A percentile compares a stretch with the other conserved stretches of the same genome.
Evolutionary conservation across 1,139 yeast genomes (phyloP).

Genomic region (Hyphopichia fennica): DNA sequence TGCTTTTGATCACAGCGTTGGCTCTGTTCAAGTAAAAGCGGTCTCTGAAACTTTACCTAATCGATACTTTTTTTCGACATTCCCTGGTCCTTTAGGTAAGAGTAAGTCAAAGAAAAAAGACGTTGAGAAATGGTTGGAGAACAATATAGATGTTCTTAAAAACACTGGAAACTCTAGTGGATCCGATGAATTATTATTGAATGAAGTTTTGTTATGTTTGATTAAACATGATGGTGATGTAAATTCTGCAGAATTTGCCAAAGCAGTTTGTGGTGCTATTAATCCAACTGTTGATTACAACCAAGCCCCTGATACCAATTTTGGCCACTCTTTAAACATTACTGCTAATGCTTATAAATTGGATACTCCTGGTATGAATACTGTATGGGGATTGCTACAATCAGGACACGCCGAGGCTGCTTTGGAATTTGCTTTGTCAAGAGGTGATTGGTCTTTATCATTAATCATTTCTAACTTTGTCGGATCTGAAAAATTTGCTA

Average conservation of each 20-base stretch:
- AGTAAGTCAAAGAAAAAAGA: conserved; percentile 61
- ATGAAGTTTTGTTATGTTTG: conserved; percentile 27
- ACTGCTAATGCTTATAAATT: conserved; percentile 34
- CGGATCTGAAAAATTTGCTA: conserved; percentile 62
- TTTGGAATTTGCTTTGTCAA: conserved; percentile 56
- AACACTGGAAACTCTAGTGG: conserved; percentile 5
- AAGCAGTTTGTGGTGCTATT: conserved; percentile 27
- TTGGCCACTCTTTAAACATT: conserved; percentile 17
- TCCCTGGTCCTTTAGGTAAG: conserved; percentile 69
- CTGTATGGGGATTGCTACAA: conserved; percentile 45
- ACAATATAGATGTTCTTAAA: conserved; percentile 15
- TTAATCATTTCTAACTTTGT: conserved; percentile 66
- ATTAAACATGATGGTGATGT: conserved; percentile 32
- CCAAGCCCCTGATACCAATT: conserved; percentile 10
- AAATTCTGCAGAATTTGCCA: conserved; percentile 23
- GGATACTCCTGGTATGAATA: conserved; percentile 36
- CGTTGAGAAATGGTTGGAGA: conserved; percentile 59
- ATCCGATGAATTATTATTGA: conserved; percentile 29
- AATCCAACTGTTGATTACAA: conserved; percentile 37
- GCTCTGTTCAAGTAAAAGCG: conserved; percentile 16
- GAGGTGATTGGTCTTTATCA: conserved; percentile 78
- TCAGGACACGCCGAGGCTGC: conserved; percentile 71
- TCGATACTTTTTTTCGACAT: conserved; percentile 18
- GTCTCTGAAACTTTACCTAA: conserved; percentile 20
- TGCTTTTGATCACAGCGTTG: conserved; percentile 11